Evolutionary conservation across 805 yeast genomes (phyloP).

Genomic region (Candida ficus): DNA sequence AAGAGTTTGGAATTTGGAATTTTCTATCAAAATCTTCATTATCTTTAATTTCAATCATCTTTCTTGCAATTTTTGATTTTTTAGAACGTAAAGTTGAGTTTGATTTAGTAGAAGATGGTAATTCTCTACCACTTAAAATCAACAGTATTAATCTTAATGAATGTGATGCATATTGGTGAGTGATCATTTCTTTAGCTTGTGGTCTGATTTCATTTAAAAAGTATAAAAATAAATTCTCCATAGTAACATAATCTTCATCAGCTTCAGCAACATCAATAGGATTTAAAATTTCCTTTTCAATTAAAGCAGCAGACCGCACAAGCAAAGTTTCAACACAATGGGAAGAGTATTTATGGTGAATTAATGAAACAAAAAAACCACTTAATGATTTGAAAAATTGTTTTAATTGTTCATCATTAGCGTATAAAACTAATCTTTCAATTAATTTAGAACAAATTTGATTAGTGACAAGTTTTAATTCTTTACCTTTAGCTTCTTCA

Average conservation of each 20-base stretch:
- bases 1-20: conserved; percentile 66
- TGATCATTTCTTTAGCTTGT: conserved; percentile 50
- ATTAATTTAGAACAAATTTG: conserved; percentile 91
- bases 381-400: conserved; percentile 59
- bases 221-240: conserved; percentile 61
- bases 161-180: conserved; percentile 85
- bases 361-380: conserved; percentile 70
- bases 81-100: conserved; percentile 77
- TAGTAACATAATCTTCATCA: conserved; percentile 40
- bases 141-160: conserved; percentile 69
- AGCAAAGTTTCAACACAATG: conserved; percentile 88
- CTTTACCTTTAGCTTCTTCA: conserved; percentile 85
- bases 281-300: conserved; percentile 65
- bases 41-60: conserved; percentile 85
- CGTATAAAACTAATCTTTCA: conserved; percentile 74
- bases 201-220: conserved; percentile 67
- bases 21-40: conserved; percentile 62
- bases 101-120: conserved; percentile 66
- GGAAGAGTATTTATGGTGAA: conserved; percentile 87
- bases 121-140: conserved; percentile 68
- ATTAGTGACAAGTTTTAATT: conserved; percentile 85
- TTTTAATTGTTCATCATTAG: conserved; percentile 61
- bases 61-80: conserved; percentile 82
- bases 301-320: conserved; percentile 65
- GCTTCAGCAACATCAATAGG: conserved; percentile 32